phyloP scores from a whole-genome alignment of 441 rosid species.

The Lepidium campestre region DNA sequence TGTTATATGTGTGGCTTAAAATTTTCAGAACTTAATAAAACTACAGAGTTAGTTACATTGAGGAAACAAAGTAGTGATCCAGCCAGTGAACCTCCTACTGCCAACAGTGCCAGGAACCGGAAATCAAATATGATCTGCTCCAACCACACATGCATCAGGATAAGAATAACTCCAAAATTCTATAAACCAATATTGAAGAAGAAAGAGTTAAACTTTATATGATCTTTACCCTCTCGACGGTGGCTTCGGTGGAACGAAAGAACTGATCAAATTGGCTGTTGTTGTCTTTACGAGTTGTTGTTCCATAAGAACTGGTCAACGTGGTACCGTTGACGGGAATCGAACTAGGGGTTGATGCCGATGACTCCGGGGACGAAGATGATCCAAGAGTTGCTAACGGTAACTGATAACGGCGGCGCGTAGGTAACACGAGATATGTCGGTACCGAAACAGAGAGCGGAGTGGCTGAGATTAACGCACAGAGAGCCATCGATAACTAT shows the following conservation, averaged over 20 bases:
- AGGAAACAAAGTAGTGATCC: slow-evolving; percentile 82
- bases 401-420: slow-evolving; percentile 21
- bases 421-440: neutral
- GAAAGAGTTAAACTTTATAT: neutral
- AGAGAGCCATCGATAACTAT: slow-evolving; percentile 37
- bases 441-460: slow-evolving; percentile 35
- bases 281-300: slow-evolving; percentile 7
- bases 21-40: neutral
- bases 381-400: slow-evolving; percentile 47
- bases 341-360: slow-evolving; percentile 22
- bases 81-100: slow-evolving; percentile 74
- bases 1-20: neutral
- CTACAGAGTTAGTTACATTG: slow-evolving; percentile 43
- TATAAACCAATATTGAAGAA: neutral
- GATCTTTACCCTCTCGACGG: slow-evolving; percentile 54
- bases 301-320: slow-evolving; percentile 4
- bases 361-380: slow-evolving; percentile 32
- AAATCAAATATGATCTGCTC: slow-evolving; percentile 71
- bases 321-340: slow-evolving; percentile 20
- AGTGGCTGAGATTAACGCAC: slow-evolving; percentile 29
- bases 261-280: slow-evolving; percentile 36
- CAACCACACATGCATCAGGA: neutral
- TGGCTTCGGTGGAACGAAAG: slow-evolving; percentile 55
- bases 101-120: slow-evolving; percentile 76
- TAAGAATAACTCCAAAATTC: neutral